Evolutionary conservation across 2,329 filamentous ascomycete genomes (phyloP), one percentile per base, ranked within the genome.

Genomic region (Zalaria obscura): DNA sequence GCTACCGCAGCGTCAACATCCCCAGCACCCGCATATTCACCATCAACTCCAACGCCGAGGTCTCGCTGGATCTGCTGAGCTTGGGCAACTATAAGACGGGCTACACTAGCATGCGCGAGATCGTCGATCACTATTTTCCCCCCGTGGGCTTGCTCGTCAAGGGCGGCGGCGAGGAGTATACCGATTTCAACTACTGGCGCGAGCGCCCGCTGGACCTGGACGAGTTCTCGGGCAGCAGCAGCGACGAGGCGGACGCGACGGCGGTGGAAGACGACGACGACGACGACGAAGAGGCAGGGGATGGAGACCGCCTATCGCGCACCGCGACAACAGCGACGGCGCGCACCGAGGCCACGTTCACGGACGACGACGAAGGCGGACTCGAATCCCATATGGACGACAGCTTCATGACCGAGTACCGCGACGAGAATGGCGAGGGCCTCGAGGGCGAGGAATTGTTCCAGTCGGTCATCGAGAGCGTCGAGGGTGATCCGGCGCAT

Each of bases 61-160:
- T 98, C 27, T 89, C 83, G 27, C 68, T 98, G 25, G 89, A 96
- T 57, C 68, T 98, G 36, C 68, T 96, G 35, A 89, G 79, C 47
- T 72, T 96, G 41, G 95, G 93, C 64, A 93, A 87, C 59, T 83
- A 96, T 59, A 94, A 91, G 65, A 89, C 93, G 54, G 94, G 84
- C 48, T 98, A 98, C 58, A 86, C 94, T 47, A 88, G 85, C 54
- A 98, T 98, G 79, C 81, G 85, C 45, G 93, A 98, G 60, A 80
- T 98, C 45, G 85, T 98, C 5, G 91, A 98, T 58, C 91, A 98
- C 61, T 96, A 94, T 66, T 98, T 98, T 61, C 91, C 91, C 5
- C 86, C 93, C 2, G 80, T 93, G 8, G 85, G 80, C 48, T 79
- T 88, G 26, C 70, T 98, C 27, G 80, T 95, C 11, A 86, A 83